These are phyloP conservation scores for Gardenia jasminoides DNA, from an alignment of 257 asterid genomes.

Conservation along the genomic window DNA sequence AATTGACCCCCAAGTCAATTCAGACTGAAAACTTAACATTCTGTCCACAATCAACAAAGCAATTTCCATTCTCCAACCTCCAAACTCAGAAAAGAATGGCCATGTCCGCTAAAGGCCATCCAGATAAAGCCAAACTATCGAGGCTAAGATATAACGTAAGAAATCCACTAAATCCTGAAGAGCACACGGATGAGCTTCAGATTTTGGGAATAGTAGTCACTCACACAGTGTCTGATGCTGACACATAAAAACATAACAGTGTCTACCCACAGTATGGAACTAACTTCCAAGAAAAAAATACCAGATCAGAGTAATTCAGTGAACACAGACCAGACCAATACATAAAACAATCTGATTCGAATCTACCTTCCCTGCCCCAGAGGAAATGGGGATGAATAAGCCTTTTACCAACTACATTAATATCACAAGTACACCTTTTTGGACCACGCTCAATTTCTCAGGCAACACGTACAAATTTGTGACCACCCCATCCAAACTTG, in stretches of 20 bases:
- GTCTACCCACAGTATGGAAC: background rate
- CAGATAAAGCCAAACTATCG: background rate
- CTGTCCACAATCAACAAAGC: background rate
- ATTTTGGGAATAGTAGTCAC: conserved; percentile 6
- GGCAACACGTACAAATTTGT: background rate
- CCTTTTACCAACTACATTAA: background rate
- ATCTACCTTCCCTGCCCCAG: conserved; percentile 9
- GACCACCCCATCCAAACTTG: conserved; percentile 7
- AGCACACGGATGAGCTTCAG: background rate
- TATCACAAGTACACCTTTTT: conserved; percentile 1
- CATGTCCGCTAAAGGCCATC: background rate
- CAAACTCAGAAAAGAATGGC: background rate
- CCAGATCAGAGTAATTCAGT: conserved; percentile 7
- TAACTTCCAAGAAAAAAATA: background rate
- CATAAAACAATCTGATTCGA: background rate
- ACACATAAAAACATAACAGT: background rate
- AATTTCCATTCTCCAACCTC: background rate
- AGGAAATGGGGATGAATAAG: background rate
- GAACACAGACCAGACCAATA: background rate
- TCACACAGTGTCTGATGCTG: background rate
- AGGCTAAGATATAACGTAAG: background rate
- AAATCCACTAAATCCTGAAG: background rate
- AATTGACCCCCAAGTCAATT: background rate
- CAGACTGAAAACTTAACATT: background rate
- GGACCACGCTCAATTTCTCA: conserved; percentile 1